Base-by-base conservation (phyloP, 192 early-diverging fungal species). In the Mortierella antarctica region DNA sequence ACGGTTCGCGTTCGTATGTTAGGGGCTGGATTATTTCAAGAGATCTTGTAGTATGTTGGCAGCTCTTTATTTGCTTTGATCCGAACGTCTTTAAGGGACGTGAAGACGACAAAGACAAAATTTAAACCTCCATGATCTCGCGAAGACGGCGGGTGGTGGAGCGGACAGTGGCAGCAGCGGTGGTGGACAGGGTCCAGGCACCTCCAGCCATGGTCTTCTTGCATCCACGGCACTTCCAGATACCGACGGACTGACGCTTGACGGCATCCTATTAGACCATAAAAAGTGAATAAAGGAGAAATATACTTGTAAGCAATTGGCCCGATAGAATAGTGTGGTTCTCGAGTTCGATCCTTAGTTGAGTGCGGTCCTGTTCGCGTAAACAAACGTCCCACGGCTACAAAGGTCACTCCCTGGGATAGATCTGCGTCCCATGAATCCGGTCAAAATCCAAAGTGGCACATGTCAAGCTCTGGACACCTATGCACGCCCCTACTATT, bases 131-230 rank as follows among this genome's bases (percentile, higher is more conserved):
- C 73, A 92, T 91, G 77, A 97, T 73, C 82, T 97, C 96, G 82
- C 96, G 95, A 59, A 97, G 94, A 96, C 98, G 98, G 90, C 98
- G 96, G 85, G 98, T 92, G 87, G 94, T 95, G 74, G 93, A 94
- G 83, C 98, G 94, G 81, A 95, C 91, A 67, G 95, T 93, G 73
- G 92, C 89, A 68, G 97, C 95, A 82, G 94, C 91, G 71, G 93
- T 93, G 82, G 97, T 98, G 84, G 88, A 88, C 57, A 96, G 89
- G 67, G 95, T 94, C 94, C 95, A 99, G 80, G 97, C 97, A 85
- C 97, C 97, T 72, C 95, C 97, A 63, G 97, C 97, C 74, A 98
- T 86, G 70, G 85, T 83, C 92, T 97, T 96, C 82, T 89, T 90
- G 91, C 97, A 98, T 75, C 93, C 94, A 70, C 89, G 88, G 91